Evolutionary conservation across 768 basidiomycete genomes (phyloP).

Genomic region (Collybia sordida): DNA sequence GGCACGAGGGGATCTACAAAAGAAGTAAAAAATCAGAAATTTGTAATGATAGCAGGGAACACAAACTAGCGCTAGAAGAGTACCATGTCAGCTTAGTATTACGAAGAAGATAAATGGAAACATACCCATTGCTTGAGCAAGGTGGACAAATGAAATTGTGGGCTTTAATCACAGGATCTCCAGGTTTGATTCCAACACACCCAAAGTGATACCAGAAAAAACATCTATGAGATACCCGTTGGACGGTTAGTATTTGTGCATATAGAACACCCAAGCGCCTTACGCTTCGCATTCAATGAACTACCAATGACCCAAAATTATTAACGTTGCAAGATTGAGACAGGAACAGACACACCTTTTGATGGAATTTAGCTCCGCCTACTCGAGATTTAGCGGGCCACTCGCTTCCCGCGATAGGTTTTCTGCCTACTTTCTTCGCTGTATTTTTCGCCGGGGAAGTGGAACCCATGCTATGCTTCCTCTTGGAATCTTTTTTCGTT

Average conservation of each 20-base stretch:
- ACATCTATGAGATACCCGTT: slow-evolving; percentile 10
- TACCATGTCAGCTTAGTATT: background rate
- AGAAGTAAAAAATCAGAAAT: background rate
- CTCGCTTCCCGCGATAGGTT: background rate
- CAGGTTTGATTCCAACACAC: slow-evolving; percentile 39
- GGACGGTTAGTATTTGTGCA: background rate
- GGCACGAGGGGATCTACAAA: slow-evolving; percentile 10
- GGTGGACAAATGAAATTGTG: slow-evolving; percentile 40
- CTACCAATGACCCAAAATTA: slow-evolving; percentile 14
- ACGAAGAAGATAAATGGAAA: slow-evolving; percentile 5
- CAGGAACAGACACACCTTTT: slow-evolving; percentile 22
- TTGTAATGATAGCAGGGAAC: background rate
- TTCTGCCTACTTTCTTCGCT: background rate
- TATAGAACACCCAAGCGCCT: slow-evolving; percentile 5
- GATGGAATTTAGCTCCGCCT: slow-evolving; percentile 24
- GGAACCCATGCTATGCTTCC: too few relatives aligned
- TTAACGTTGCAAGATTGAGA: background rate
- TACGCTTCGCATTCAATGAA: slow-evolving; percentile 27
- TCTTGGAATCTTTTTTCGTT: background rate
- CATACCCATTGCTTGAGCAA: slow-evolving; percentile 34
- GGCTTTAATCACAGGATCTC: slow-evolving; percentile 34
- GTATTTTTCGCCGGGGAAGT: too few relatives aligned
- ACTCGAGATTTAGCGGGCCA: slow-evolving; percentile 26
- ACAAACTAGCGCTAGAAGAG: slow-evolving; percentile 12
- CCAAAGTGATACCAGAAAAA: slow-evolving; percentile 50